Evolutionary conservation across 139 green algal genomes (phyloP).

Genomic region (Pleodorina starrii): DNA sequence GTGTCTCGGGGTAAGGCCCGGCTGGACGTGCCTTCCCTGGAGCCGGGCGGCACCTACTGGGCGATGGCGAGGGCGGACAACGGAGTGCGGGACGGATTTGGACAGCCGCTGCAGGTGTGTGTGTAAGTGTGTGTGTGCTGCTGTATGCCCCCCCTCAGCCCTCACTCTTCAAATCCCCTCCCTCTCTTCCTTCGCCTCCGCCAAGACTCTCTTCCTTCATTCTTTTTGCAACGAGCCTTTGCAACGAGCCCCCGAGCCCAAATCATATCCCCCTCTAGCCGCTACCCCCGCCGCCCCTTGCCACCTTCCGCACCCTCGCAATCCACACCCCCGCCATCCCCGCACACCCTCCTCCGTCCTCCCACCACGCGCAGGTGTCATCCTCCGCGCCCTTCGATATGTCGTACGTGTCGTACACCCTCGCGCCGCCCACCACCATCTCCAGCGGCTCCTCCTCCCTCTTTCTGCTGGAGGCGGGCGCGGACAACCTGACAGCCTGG

Average conservation of each 20-base stretch:
- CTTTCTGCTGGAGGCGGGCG: background rate
- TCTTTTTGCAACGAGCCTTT: too few relatives aligned
- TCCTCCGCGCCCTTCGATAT: background rate
- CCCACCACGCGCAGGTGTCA: too few relatives aligned
- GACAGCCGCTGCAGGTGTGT: background rate
- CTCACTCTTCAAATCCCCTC: too few relatives aligned
- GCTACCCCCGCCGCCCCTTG: too few relatives aligned
- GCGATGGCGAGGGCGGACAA: background rate
- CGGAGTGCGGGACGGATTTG: conserved; percentile 2
- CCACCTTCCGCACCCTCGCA: too few relatives aligned
- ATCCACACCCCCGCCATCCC: too few relatives aligned
- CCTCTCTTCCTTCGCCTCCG: too few relatives aligned
- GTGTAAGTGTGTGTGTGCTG: background rate
- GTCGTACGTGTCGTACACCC: conserved; percentile 14
- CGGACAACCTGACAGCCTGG: background rate
- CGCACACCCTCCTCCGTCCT: too few relatives aligned
- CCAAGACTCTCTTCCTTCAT: too few relatives aligned
- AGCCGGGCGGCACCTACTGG: conserved; percentile 1
- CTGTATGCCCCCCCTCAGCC: too few relatives aligned
- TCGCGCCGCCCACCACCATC: background rate
- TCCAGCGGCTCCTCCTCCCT: background rate
- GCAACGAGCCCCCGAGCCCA: too few relatives aligned
- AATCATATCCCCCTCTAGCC: too few relatives aligned
- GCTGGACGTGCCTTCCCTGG: conserved; percentile 31
- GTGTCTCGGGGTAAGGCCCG: conserved; percentile 26